phyloP scores from a whole-genome alignment of 2,329 filamentous ascomycete genomes.

The Arthrobotrys conoides region DNA sequence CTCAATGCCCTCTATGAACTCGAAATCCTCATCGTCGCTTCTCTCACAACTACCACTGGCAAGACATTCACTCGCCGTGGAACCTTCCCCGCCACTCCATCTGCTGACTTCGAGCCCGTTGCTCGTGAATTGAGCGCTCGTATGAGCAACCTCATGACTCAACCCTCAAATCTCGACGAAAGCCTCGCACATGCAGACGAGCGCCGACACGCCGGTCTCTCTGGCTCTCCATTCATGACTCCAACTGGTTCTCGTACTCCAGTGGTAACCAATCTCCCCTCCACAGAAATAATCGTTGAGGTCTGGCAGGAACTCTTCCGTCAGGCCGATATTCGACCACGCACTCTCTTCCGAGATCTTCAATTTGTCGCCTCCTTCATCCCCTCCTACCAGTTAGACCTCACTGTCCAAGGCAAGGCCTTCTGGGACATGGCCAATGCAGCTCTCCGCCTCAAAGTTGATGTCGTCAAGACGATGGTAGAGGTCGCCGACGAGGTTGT shows the following conservation, averaged over 20 bases:
- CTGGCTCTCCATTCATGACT: constrained; percentile 64
- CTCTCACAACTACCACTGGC: constrained; percentile 74
- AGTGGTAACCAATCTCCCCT: constrained; percentile 66
- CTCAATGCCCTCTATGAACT: constrained; percentile 86
- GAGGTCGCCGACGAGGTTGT: constrained; percentile 80
- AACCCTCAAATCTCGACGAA: constrained; percentile 73
- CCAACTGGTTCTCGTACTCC: constrained; percentile 63
- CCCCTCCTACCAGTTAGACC: constrained; percentile 74
- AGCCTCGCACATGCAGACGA: constrained; percentile 80
- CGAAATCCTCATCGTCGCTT: constrained; percentile 83
- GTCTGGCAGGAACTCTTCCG: constrained; percentile 78
- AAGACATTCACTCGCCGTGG: constrained; percentile 66
- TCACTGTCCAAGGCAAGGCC: constrained; percentile 77
- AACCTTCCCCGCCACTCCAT: constrained; percentile 66
- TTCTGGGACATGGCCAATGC: constrained; percentile 93
- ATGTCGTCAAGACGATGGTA: constrained; percentile 87
- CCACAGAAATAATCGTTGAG: constrained; percentile 76
- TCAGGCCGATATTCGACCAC: constrained; percentile 78
- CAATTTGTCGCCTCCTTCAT: constrained; percentile 81
- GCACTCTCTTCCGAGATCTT: constrained; percentile 84
- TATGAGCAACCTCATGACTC: constrained; percentile 67
- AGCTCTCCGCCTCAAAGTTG: constrained; percentile 87
- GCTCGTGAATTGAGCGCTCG: constrained; percentile 69
- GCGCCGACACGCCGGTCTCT: constrained; percentile 71
- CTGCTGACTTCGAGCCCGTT: constrained; percentile 69